Evolutionary conservation across 805 yeast species (phyloP).

Genomic region (Brettanomyces bruxellensis): DNA sequence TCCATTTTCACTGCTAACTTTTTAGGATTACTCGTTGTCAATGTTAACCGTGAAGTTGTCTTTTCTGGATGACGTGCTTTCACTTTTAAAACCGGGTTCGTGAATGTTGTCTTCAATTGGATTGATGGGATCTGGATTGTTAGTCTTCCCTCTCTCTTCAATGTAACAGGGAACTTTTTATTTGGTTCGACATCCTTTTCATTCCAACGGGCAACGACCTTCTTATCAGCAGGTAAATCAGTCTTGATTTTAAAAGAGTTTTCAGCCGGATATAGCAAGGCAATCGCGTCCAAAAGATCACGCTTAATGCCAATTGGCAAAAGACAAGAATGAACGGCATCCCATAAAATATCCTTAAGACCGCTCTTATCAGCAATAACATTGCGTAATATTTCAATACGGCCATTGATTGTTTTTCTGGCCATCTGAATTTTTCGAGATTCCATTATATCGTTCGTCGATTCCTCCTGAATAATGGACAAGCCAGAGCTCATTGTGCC

Average conservation of each 20-base stretch:
- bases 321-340: conserved; percentile 51
- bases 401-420: conserved; percentile 54
- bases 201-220: conserved; percentile 48
- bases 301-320: conserved; percentile 53
- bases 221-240: conserved; percentile 59
- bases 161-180: neutral
- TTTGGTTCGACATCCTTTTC: conserved; percentile 6
- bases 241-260: conserved; percentile 56
- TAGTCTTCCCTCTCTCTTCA: conserved; percentile 31
- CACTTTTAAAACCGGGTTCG: conserved; percentile 11
- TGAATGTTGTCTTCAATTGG: conserved; percentile 13
- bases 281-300: conserved; percentile 52
- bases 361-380: conserved; percentile 51
- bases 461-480: conserved; percentile 51
- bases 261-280: conserved; percentile 53
- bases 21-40: neutral
- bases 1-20: conserved; percentile 1
- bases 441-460: conserved; percentile 31
- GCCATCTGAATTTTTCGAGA: conserved; percentile 58
- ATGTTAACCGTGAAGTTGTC: neutral
- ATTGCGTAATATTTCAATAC: conserved; percentile 54
- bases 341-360: conserved; percentile 57
- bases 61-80: neutral
- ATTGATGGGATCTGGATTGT: conserved; percentile 38
- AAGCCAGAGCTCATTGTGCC: conserved; percentile 21